phyloP scores from a whole-genome alignment of 1,139 yeast genomes.

The Blastobotrys proliferans region DNA sequence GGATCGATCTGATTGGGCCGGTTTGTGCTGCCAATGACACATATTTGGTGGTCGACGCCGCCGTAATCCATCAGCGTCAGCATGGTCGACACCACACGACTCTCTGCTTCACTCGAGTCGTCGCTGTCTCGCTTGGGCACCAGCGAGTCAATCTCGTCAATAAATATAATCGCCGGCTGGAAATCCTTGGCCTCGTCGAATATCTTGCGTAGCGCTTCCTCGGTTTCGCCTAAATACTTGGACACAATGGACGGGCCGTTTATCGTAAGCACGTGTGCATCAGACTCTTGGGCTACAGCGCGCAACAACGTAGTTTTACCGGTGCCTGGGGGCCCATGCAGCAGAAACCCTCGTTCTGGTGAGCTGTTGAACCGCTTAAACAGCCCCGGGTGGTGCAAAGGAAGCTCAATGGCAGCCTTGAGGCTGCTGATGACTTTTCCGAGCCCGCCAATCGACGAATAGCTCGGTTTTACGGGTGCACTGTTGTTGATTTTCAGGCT shows the following conservation, averaged over 20 bases:
- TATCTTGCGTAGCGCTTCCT: constrained; percentile 70
- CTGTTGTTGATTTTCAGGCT: constrained; percentile 23
- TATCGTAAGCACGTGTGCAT: constrained; percentile 77
- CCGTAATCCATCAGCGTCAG: constrained; percentile 88
- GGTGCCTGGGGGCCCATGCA: constrained; percentile 97
- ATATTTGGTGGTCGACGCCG: constrained; percentile 65
- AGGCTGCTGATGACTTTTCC: constrained; percentile 56
- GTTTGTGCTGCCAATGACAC: constrained; percentile 84
- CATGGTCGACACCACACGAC: constrained; percentile 83
- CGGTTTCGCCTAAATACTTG: constrained; percentile 91
- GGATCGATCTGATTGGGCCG: constrained; percentile 98
- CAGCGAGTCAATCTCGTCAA: constrained; percentile 90
- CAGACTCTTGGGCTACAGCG: constrained; percentile 67
- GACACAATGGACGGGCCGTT: constrained; percentile 92
- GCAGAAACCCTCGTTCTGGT: constrained; percentile 75
- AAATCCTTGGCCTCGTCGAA: constrained; percentile 78
- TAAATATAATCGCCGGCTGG: constrained; percentile 81
- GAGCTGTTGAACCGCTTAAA: constrained; percentile 88
- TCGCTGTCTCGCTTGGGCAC: constrained; percentile 72
- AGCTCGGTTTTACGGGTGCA: constrained; percentile 44
- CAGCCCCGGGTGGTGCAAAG: constrained; percentile 70
- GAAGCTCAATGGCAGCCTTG: constrained; percentile 69
- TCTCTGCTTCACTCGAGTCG: constrained; percentile 85
- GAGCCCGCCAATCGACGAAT: constrained; percentile 73
- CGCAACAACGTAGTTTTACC: constrained; percentile 89